Evolutionary conservation across 495 filamentous ascomycete genomes (phyloP), one percentile per base, ranked within the genome.

Genomic region (Podospora australis): DNA sequence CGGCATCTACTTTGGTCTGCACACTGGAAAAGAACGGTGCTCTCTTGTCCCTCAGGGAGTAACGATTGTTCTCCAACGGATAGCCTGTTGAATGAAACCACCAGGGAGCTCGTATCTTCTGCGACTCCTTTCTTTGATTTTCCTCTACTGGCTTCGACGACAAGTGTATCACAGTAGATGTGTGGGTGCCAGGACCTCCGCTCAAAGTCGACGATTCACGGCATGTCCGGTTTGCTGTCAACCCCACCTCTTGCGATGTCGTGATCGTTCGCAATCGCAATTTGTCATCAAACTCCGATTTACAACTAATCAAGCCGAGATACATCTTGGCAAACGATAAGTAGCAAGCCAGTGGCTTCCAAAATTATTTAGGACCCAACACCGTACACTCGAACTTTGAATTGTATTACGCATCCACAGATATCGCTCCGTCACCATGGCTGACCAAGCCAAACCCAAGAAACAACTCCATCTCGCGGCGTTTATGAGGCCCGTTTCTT

Each of bases 401-500:
- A 4, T 6, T 4, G 5, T 3, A 42, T 42, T 24, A 23, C 20
- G 5, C 4, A 19, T 13, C 13, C 20, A 16, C 21, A 13, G 26
- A 30, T 40, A 8, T 8, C 0, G 13, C 0, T 11, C 10, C 20
- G 11, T n/a, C 19, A 26, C 9, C 23, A 32, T 19, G 17, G 14
- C 25, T 8, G 25, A 26, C 2, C 32, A 53, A 48, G 51, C 4
- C 51, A 8, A 28, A 48, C 1, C 26, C 39, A 29, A 56, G 51
- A 24, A 48, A 13, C 9, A 74, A 48, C 66, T 81, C 6, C 77
- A 78, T 46, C 69, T 80, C 4, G 78, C 76, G 25, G 78, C 77
- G 16, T 81, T 81, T 59, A 80, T 80, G 77, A 68, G 78, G 6
- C 77, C 77, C 6, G 75, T 79, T 2, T 73, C 65, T 38, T 54